Percentiles rank a stretch among this genome's conserved stretches.
Conservation (phyloP, 2,329 filamentous ascomycete genomes). For the Diaporthe sp. region DNA sequence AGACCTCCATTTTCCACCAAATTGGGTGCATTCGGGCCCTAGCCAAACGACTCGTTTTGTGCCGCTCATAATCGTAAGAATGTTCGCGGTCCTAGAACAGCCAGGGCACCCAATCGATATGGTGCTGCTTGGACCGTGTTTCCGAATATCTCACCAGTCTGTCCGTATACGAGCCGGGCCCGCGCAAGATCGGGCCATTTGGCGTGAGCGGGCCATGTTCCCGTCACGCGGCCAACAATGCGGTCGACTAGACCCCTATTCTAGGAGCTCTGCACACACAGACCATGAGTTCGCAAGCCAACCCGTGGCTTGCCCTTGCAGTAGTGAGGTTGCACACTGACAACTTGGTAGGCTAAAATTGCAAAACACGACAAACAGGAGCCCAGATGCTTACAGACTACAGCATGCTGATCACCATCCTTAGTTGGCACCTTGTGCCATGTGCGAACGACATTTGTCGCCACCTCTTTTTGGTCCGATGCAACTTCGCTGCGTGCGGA, state of each 20-base stretch:
- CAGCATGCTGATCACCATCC: not conserved
- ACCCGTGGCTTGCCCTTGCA: conserved; percentile 25
- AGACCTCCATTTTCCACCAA: not conserved
- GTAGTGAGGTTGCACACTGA: conserved; percentile 25
- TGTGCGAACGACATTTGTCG: conserved; percentile 24
- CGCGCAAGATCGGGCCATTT: not conserved
- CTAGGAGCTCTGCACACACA: conserved; percentile 12
- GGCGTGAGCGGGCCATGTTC: not conserved
- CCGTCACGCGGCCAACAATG: not conserved
- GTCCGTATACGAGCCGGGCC: not conserved
- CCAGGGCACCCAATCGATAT: not conserved
- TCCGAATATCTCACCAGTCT: not conserved
- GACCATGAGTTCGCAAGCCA: conserved; percentile 31
- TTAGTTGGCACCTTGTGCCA: conserved; percentile 5
- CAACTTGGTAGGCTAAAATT: conserved; percentile 28
- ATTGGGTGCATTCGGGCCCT: not conserved
- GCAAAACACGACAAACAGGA: conserved; percentile 22
- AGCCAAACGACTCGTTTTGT: not conserved
- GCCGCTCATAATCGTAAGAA: not conserved
- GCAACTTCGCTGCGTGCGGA: conserved; percentile 21
- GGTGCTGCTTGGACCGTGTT: not conserved
- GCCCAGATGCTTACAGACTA: conserved; percentile 16
- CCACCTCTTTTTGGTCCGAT: conserved; percentile 15
- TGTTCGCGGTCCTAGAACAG: not conserved
- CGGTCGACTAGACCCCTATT: conserved; percentile 14